These are phyloP conservation scores for Raffaelea ambrosiae DNA, from an alignment of 2,329 filamentous ascomycete genomes.

Conservation along the genomic window DNA sequence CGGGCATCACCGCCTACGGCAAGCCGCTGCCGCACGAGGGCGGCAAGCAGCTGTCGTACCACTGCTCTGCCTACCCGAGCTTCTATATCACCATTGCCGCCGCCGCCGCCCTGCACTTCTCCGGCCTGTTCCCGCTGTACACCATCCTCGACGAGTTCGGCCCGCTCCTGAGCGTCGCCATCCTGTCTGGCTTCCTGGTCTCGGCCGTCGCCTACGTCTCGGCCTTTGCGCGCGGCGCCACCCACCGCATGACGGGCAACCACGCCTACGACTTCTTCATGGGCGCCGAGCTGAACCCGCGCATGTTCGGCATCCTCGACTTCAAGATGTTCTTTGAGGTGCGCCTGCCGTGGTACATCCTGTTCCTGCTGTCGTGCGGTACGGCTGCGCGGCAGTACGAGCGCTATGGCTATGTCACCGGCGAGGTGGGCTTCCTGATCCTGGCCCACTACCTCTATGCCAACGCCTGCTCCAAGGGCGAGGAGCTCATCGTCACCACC, in stretches of 20 bases:
- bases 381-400: slow-evolving; percentile 69
- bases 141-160: slow-evolving; percentile 94
- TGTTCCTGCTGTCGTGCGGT: slow-evolving; percentile 61
- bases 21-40: slow-evolving; percentile 77
- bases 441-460: slow-evolving; percentile 78
- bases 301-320: slow-evolving; percentile 76
- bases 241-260: slow-evolving; percentile 86
- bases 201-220: slow-evolving; percentile 80
- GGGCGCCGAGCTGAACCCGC: slow-evolving; percentile 78
- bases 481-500: slow-evolving; percentile 71
- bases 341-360: slow-evolving; percentile 77
- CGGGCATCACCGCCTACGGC: slow-evolving; percentile 79
- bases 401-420: slow-evolving; percentile 66
- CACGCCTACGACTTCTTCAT: slow-evolving; percentile 85
- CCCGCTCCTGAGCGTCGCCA: slow-evolving; percentile 84
- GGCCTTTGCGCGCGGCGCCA: slow-evolving; percentile 66
- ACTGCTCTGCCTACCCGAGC: slow-evolving; percentile 81
- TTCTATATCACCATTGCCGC: slow-evolving; percentile 79
- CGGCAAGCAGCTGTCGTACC: slow-evolving; percentile 84
- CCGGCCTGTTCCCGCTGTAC: slow-evolving; percentile 80
- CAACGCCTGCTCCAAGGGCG: slow-evolving; percentile 74
- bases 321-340: slow-evolving; percentile 94
- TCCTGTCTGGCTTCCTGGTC: slow-evolving; percentile 80
- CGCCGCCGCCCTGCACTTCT: slow-evolving; percentile 66
- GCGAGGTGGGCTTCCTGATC: slow-evolving; percentile 64